These are phyloP conservation scores for Cetradonia linearis DNA, from an alignment of 495 filamentous ascomycete genomes.

Conservation along the genomic window DNA sequence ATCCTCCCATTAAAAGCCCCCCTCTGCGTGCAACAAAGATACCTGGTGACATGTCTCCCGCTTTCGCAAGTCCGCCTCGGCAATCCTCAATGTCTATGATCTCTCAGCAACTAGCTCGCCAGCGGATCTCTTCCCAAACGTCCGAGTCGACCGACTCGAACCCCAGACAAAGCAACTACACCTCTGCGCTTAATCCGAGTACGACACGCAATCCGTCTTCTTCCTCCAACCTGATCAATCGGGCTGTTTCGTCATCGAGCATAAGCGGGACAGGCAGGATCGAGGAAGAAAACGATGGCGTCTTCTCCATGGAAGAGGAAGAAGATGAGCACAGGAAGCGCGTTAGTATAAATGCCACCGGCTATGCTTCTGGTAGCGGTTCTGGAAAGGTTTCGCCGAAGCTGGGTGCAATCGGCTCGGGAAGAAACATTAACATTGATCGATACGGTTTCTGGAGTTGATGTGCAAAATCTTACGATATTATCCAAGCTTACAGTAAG, in stretches of 20 bases:
- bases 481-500: background rate
- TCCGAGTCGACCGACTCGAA: constrained; percentile 12
- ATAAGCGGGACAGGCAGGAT: constrained; percentile 51
- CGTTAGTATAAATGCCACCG: constrained; percentile 13
- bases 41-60: constrained; percentile 49
- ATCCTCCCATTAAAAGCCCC: constrained; percentile 49
- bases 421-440: background rate
- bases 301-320: constrained; percentile 78
- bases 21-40: constrained; percentile 49
- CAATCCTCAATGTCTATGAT: constrained; percentile 57
- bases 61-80: constrained; percentile 56
- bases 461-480: background rate
- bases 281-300: constrained; percentile 65
- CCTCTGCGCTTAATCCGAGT: constrained; percentile 38
- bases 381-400: constrained; percentile 7
- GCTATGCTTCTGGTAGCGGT: constrained; percentile 13
- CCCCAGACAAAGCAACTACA: constrained; percentile 20
- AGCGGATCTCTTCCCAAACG: constrained; percentile 32
- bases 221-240: constrained; percentile 33
- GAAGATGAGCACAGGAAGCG: constrained; percentile 39
- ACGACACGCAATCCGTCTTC: constrained; percentile 32
- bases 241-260: constrained; percentile 39
- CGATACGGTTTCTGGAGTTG: constrained; percentile 15
- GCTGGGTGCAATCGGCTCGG: constrained; percentile 15
- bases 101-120: constrained; percentile 57